Base-by-base conservation (phyloP, 2,329 filamentous ascomycete genomes). In the Exophiala oligosperma region DNA sequence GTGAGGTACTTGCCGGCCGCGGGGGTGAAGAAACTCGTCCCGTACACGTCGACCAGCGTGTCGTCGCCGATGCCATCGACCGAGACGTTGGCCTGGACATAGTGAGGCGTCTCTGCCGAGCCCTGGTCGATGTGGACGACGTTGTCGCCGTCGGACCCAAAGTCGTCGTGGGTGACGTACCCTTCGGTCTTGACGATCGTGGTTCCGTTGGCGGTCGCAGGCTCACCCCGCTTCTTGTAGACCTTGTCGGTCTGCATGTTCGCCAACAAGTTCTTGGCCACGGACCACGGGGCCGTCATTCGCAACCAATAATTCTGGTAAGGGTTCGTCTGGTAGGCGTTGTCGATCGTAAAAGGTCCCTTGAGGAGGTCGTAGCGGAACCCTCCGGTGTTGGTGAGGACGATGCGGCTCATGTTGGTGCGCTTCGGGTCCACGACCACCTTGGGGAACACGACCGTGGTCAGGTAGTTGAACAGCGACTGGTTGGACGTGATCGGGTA, bases 311-410 rank as follows among this genome's bases (percentile, higher is more conserved):
- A 53, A 55, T 71, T 68, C 11, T 64, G 58, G 61, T 70, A 73
- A 0, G 71, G 71, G 37, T 61, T 64, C 6, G 54, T 60, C 37
- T 65, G 62, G 47, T 64, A 67, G 1, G 69, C 67, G 55, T 72
- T 70, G 49, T 71, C 71, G 14, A 67, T 78, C 0, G 84, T 86
- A 67, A 87, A 88, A 0, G 83, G 82, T 0, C 85, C 85, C 69
- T 87, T 78, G 59, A 82, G 77, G 11, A 88, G 71, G 63, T 88
- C 84, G 65, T 86, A 87, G 2, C 84, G 81, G 24, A 87, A 77
- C 32, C 76, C 77, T 26, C 84, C 84, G 0, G 83, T 85, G 70
- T 87, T 88, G 60, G 79, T 77, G 60, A 86, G 77, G 59, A 87
- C 79, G 46, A 86, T 73, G 29, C 84, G 78, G 1, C 84, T 73